Conservation (phyloP, 345 rosid species). For the Syzygium jambos region DNA sequence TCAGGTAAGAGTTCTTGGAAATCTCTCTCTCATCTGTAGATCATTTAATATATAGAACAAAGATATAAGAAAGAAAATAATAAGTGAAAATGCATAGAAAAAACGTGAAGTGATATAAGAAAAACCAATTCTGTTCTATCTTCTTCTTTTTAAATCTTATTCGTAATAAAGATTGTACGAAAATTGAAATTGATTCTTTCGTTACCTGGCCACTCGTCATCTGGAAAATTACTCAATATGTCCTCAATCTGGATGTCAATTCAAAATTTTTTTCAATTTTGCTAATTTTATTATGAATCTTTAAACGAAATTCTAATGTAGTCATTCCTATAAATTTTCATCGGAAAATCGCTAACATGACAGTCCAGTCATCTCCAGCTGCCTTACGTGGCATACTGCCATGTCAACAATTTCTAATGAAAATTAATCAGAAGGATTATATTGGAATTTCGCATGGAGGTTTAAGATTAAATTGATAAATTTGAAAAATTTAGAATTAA, state of each 20-base stretch:
- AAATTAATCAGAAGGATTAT: not conserved
- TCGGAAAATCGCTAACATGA: not conserved
- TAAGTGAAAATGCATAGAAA: not conserved
- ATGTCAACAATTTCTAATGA: not conserved
- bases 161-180: not conserved
- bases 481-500: not conserved
- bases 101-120: not conserved
- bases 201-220: not conserved
- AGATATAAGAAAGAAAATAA: not conserved
- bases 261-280: not conserved
- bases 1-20: not conserved
- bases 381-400: accelerated
- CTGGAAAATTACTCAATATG: accelerated
- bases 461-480: not conserved
- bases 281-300: not conserved
- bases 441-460: accelerated
- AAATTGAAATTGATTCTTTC: not conserved
- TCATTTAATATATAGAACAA: not conserved
- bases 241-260: not conserved
- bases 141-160: not conserved
- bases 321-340: not conserved
- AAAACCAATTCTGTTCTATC: not conserved
- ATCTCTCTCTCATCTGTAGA: not conserved
- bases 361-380: accelerated
- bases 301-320: not conserved